A percentile compares a stretch with the other conserved stretches of the same genome.
Evolutionary conservation across 2,329 filamentous ascomycete genomes (phyloP).

Genomic region (Alternaria metachromatica): DNA sequence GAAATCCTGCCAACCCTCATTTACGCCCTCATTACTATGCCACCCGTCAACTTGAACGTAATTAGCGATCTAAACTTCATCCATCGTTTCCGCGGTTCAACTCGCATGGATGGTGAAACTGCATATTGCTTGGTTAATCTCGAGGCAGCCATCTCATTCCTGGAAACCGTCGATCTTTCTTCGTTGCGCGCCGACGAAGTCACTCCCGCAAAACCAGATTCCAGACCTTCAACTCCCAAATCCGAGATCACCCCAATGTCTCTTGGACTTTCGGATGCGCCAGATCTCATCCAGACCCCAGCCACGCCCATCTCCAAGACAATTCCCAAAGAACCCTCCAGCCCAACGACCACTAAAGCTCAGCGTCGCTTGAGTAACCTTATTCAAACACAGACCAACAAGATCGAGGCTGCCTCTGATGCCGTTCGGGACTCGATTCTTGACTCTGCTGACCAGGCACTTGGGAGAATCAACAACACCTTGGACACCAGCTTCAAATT

Average conservation of each 20-base stretch:
- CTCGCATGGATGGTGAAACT: conserved; percentile 88
- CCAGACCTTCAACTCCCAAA: conserved; percentile 56
- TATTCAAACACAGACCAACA: conserved; percentile 82
- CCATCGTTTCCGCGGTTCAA: conserved; percentile 84
- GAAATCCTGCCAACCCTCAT: conserved; percentile 97
- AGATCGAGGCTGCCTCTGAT: conserved; percentile 82
- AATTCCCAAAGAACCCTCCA: conserved; percentile 32
- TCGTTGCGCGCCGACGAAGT: conserved; percentile 82
- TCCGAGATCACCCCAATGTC: conserved; percentile 50
- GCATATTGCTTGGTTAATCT: conserved; percentile 97
- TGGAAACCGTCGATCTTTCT: conserved; percentile 93
- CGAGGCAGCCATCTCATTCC: conserved; percentile 90
- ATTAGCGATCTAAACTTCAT: conserved; percentile 97
- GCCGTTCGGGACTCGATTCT: conserved; percentile 71
- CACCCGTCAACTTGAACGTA: conserved; percentile 82
- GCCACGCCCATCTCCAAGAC: conserved; percentile 41
- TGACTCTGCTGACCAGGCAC: conserved; percentile 85
- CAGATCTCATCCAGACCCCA: conserved; percentile 49
- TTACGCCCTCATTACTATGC: conserved; percentile 90
- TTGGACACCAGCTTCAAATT: conserved; percentile 94
- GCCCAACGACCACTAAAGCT: conserved; percentile 58
- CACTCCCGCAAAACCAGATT: conserved; percentile 61
- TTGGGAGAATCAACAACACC: conserved; percentile 90
- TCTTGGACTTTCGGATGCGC: conserved; percentile 46
- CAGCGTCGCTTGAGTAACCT: conserved; percentile 84